Evolutionary conservation across 805 yeast genomes (phyloP), one percentile per base, ranked within the genome.

Genomic region (Clavispora phyllophila): DNA sequence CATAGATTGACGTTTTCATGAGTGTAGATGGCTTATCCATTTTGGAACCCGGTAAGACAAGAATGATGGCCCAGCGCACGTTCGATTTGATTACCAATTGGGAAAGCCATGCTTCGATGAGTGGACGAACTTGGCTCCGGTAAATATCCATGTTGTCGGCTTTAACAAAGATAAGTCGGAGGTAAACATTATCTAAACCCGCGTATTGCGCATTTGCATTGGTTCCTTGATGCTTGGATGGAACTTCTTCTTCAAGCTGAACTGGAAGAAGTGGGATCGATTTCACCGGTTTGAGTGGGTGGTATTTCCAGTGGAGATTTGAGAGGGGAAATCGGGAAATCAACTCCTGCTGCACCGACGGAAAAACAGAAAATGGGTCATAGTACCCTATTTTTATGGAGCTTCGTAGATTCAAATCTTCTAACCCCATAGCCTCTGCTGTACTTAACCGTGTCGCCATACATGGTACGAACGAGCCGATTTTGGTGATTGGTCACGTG

Each of bases 71-170:
- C 82, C 89, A 80, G 39, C 80, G 82, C 9, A 82, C 75, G 49
- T 68, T 51, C 35, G 70, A 52, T 41, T 71, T 55, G 31, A 63
- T 50, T 4, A 64, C 66, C 34, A 63, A 49, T 32, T 68, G 55
- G 36, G 73, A 68, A 20, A 86, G 66, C 98, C 99, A 93, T 50
- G 84, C 93, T 37, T 73, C 75, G 18, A 90, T 78, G 50, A 88
- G 66, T 1, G 95, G 96, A 31, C 99, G 75, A 0, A 85, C 88
- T 54, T 83, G 86, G 0, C 84, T 61, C 46, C 95, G 70, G 60
- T 91, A 91, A 1, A 78, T 78, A 13, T 91, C 98, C 15, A 84
- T 60, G 35, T 76, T 78, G 5, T 78, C 80, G 46, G 83, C 77
- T 42, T 75, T 75, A 7, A 91, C 72, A 43, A 90, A 76, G 68